A percentile compares a stretch with the other conserved stretches of the same genome.
These are phyloP conservation scores for Cytidiella melzeri DNA, from an alignment of 768 basidiomycete genomes.

Conservation along the genomic window DNA sequence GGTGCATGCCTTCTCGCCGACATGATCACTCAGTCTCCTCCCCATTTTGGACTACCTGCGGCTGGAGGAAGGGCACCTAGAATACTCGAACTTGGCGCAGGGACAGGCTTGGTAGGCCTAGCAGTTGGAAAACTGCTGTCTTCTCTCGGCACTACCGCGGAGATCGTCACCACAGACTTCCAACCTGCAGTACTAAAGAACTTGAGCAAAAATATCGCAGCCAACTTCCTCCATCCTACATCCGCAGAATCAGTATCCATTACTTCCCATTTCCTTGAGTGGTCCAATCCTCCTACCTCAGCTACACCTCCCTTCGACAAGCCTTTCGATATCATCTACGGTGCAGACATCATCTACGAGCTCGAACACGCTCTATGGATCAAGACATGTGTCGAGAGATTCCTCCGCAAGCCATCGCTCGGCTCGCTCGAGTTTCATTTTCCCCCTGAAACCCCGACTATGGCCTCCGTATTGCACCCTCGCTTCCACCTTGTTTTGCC, in stretches of 20 bases:
- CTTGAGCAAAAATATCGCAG: conserved; percentile 35
- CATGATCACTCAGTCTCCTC: conserved; percentile 55
- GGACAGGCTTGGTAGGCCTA: conserved; percentile 49
- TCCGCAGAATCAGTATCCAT: conserved; percentile 12
- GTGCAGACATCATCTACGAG: conserved; percentile 53
- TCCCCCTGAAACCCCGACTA: background rate
- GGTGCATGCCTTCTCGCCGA: conserved; percentile 77
- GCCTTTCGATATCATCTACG: conserved; percentile 44
- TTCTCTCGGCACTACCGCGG: conserved; percentile 1
- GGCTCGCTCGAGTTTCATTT: conserved; percentile 16
- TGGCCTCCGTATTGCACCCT: conserved; percentile 10
- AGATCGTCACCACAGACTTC: conserved; percentile 42
- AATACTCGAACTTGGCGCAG: conserved; percentile 51
- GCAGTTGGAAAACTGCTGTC: conserved; percentile 28
- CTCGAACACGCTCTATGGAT: conserved; percentile 42
- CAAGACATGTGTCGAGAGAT: conserved; percentile 31
- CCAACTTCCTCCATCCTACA: conserved; percentile 25
- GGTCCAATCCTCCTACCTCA: conserved; percentile 23
- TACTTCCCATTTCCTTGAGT: conserved; percentile 30
- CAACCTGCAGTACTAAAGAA: conserved; percentile 44
- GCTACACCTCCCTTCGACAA: conserved; percentile 19
- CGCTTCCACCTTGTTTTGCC: conserved; percentile 77
- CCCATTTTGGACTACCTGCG: conserved; percentile 38
- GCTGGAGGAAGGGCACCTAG: conserved; percentile 22
- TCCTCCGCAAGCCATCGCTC: conserved; percentile 30